Evolutionary conservation across 2,329 filamentous ascomycete genomes (phyloP), one percentile per base, ranked within the genome.

Genomic region (Lachnellula cervina): DNA sequence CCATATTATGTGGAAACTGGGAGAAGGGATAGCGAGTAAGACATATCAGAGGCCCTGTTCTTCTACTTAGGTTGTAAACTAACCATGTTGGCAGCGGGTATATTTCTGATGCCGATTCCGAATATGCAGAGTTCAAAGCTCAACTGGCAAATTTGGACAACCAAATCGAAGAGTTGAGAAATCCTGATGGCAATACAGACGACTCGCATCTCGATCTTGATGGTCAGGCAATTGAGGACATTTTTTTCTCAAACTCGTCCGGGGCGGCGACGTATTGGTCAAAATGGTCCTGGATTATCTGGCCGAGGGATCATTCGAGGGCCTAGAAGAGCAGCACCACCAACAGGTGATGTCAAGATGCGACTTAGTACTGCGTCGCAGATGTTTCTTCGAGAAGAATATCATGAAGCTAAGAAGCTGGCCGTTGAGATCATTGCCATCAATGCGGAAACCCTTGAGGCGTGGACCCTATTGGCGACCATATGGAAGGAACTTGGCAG

Each of bases 281-380:
- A 51, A 49, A 46, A 46, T 19, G 42, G 48, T 46, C 50, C 56
- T 46, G 34, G 53, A 37, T 38, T 21, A 21, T 43, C 43, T 21
- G 50, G 52, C 19, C 51, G 48, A 52, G 56, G 61, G 8, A 47
- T 37, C 16, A 55, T 63, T 35, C 68, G 69, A 62, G 74, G 75
- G 16, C 73, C 74, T 48, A 71, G 72, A 28, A 83, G 84, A 67
- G 80, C 83, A 23, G 84, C 82, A 8, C 86, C 89, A 67, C 86
- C 85, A 16, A 82, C 85, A 45, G 83, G 80, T 42, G 85, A 90
- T 62, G 89, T 91, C 69, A 89, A 86, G 64, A 76, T 81, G 42
- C 76, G 86, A 43, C 77, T 91, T 49, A 79, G 80, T 47, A 77
- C 81, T 65, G 88, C 89, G 3, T 88, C 84, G 56, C 78, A 85